Conservation (phyloP, 2,329 filamentous ascomycete species). For the Ascochyta lentis region DNA sequence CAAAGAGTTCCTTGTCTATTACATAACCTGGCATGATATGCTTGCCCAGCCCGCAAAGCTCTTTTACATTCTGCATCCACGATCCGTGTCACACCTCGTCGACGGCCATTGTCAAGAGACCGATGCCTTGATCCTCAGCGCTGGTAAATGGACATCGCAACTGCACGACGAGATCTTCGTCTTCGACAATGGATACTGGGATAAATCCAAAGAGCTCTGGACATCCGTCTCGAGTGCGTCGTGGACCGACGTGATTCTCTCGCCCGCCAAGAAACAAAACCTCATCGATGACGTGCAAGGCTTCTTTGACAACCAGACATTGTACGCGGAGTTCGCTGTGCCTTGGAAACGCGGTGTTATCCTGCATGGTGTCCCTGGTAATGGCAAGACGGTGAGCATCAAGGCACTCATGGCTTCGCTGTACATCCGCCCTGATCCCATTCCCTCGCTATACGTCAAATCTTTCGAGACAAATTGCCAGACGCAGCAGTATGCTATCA, state of each 20-base stretch:
- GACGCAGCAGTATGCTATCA: conserved; percentile 60
- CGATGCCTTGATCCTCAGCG: conserved; percentile 62
- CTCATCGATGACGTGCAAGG: conserved; percentile 68
- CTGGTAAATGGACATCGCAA: conserved; percentile 61
- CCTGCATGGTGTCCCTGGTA: conserved; percentile 63
- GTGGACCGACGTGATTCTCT: conserved; percentile 72
- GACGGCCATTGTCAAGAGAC: conserved; percentile 34
- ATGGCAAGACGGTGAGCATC: conserved; percentile 73
- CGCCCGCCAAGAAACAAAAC: conserved; percentile 65
- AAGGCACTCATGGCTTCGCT: conserved; percentile 71
- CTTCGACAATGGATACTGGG: conserved; percentile 67
- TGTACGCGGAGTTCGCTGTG: conserved; percentile 54
- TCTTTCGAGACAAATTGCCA: conserved; percentile 53
- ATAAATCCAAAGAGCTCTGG: conserved; percentile 66
- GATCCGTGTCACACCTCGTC: conserved; percentile 14
- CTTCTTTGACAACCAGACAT: conserved; percentile 54
- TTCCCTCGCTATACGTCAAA: conserved; percentile 63
- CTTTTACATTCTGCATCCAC: conserved; percentile 32
- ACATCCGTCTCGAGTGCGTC: conserved; percentile 50
- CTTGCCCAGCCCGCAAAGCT: conserved; percentile 29
- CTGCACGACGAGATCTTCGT: conserved; percentile 70
- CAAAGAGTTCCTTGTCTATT: conserved; percentile 37
- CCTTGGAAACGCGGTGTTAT: conserved; percentile 58
- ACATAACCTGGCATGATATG: conserved; percentile 37
- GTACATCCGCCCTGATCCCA: conserved; percentile 56